Evolutionary conservation across 2,329 filamentous ascomycete genomes (phyloP).

Genomic region (Cytospora piceae): DNA sequence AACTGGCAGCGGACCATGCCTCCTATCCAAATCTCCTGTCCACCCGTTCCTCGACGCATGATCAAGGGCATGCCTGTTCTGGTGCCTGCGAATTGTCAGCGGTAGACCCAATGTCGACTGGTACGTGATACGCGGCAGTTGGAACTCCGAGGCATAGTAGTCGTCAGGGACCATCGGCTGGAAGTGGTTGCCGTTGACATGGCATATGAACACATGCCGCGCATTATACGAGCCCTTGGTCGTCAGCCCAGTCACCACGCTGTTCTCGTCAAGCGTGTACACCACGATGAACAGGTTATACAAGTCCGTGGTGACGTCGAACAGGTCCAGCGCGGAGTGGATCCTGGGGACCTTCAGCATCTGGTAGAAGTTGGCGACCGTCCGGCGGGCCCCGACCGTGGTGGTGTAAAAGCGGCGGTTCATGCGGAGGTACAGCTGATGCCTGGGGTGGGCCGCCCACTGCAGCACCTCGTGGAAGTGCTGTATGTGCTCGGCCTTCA

Average conservation of each 20-base stretch:
- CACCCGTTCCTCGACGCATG: slow-evolving; percentile 12
- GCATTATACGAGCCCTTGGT: slow-evolving; percentile 40
- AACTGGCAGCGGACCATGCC: slow-evolving; percentile 5
- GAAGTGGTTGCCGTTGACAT: slow-evolving; percentile 36
- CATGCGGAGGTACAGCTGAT: slow-evolving; percentile 35
- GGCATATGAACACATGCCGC: slow-evolving; percentile 41
- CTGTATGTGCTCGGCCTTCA: slow-evolving; percentile 42
- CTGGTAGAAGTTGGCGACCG: slow-evolving; percentile 39
- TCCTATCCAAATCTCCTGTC: background rate
- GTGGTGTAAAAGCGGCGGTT: slow-evolving; percentile 34
- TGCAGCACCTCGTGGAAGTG: slow-evolving; percentile 37
- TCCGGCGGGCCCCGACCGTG: background rate
- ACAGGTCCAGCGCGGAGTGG: slow-evolving; percentile 38
- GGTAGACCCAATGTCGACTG: slow-evolving; percentile 16
- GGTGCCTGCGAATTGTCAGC: background rate
- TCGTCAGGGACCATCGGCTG: slow-evolving; percentile 41
- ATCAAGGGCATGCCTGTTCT: slow-evolving; percentile 12
- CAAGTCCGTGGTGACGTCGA: slow-evolving; percentile 41
- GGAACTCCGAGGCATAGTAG: slow-evolving; percentile 40
- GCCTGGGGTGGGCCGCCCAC: slow-evolving; percentile 35
- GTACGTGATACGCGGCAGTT: slow-evolving; percentile 38
- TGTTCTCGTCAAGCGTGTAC: slow-evolving; percentile 34
- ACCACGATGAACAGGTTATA: slow-evolving; percentile 41
- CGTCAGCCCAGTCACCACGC: slow-evolving; percentile 35
- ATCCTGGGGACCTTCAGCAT: slow-evolving; percentile 37